Percentiles rank a stretch among this genome's conserved stretches.
These are phyloP conservation scores for Aureobasidium sp. DNA, from an alignment of 2,329 filamentous ascomycete genomes.

Conservation along the genomic window DNA sequence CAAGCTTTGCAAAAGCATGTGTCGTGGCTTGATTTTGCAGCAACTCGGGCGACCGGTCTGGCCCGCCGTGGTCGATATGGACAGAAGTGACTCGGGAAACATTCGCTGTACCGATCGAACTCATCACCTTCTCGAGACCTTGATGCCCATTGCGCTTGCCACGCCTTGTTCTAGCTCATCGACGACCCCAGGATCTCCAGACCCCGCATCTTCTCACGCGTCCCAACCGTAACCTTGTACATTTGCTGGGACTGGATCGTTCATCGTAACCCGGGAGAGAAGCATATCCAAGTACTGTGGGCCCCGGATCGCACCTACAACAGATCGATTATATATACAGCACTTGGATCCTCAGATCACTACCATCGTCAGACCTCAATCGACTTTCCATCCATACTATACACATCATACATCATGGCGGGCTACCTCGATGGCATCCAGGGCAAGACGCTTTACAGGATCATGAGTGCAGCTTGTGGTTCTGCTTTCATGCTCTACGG, in stretches of 20 bases:
- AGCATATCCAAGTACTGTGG: not conserved
- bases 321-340: not conserved
- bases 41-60: not conserved
- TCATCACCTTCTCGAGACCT: not conserved
- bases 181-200: not conserved
- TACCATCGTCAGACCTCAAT: not conserved
- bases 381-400: not conserved
- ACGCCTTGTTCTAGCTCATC: not conserved
- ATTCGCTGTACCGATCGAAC: not conserved
- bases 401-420: not conserved
- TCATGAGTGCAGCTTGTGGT: slow-evolving; percentile 26
- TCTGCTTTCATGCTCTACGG: slow-evolving; percentile 27
- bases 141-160: not conserved
- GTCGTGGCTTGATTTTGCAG: not conserved
- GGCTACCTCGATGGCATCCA: slow-evolving; percentile 19
- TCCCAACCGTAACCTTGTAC: not conserved
- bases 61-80: not conserved
- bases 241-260: not conserved
- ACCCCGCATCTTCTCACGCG: not conserved
- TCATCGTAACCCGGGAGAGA: not conserved
- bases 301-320: not conserved
- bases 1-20: not conserved
- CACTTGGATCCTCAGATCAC: not conserved
- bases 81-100: not conserved
- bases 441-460: slow-evolving; percentile 24